Conservation (phyloP, 1,139 yeast genomes). For the Candida freyschussii region DNA sequence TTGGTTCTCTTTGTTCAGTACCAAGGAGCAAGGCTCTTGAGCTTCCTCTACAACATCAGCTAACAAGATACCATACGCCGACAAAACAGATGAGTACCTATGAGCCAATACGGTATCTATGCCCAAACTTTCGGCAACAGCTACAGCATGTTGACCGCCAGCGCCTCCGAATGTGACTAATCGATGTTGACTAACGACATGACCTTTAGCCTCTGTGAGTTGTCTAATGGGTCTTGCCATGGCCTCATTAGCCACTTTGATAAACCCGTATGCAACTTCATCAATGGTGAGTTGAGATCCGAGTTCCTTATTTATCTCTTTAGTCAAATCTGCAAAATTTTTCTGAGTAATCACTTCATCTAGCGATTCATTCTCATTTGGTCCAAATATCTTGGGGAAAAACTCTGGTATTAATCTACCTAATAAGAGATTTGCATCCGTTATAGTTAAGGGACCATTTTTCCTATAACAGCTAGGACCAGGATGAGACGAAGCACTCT, state of each 20-base stretch:
- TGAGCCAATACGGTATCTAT: conserved; percentile 44
- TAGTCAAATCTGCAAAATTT: conserved; percentile 39
- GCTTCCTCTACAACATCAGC: conserved; percentile 62
- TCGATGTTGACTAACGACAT: conserved; percentile 40
- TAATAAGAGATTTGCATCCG: conserved; percentile 52
- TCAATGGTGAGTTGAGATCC: conserved; percentile 33
- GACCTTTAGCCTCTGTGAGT: conserved; percentile 51
- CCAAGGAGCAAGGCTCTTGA: conserved; percentile 51
- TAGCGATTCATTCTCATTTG: conserved; percentile 47
- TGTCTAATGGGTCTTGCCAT: conserved; percentile 56
- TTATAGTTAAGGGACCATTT: conserved; percentile 54
- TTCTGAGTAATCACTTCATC: conserved; percentile 37
- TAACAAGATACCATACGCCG: conserved; percentile 53
- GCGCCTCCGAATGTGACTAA: conserved; percentile 56
- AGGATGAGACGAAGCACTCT: conserved; percentile 58
- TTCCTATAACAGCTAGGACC: conserved; percentile 59
- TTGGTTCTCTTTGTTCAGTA: conserved; percentile 31
- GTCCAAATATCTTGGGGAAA: conserved; percentile 56
- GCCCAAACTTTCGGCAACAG: conserved; percentile 46
- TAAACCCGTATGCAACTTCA: conserved; percentile 49
- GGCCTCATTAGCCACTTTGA: conserved; percentile 49
- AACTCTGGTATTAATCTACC: conserved; percentile 51
- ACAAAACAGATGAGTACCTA: conserved; percentile 48
- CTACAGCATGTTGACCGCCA: conserved; percentile 54
- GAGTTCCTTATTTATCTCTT: conserved; percentile 36